A percentile compares a stretch with the other conserved stretches of the same genome.
These are phyloP conservation scores for Debaryomyces castellii DNA, from an alignment of 805 yeast genomes.

Conservation along the genomic window DNA sequence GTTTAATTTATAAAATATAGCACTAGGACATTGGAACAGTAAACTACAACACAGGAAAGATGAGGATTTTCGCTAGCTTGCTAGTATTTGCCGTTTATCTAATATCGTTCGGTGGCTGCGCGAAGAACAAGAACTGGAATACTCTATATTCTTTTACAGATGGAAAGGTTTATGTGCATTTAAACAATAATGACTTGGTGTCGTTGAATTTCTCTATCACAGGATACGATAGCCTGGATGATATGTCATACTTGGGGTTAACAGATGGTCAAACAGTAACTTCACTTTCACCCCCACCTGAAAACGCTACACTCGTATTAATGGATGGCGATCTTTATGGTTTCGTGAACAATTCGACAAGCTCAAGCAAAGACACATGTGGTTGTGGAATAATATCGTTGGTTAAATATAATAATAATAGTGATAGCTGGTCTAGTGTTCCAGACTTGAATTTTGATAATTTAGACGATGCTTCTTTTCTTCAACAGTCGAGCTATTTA, in stretches of 20 bases:
- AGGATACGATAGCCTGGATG: constrained; percentile 21
- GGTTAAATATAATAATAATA: constrained; percentile 15
- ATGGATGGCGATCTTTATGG: constrained; percentile 30
- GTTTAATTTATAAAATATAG: neutral
- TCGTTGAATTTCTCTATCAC: constrained; percentile 33
- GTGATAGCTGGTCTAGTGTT: constrained; percentile 20
- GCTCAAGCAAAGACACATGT: constrained; percentile 13
- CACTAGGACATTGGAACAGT: neutral
- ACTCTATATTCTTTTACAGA: constrained; percentile 34
- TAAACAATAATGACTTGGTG: constrained; percentile 36
- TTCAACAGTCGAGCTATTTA: constrained; percentile 41
- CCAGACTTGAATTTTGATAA: constrained; percentile 17
- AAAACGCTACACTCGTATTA: constrained; percentile 30
- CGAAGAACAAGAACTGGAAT: constrained; percentile 20
- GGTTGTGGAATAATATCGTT: constrained; percentile 27
- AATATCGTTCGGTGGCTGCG: constrained; percentile 1
- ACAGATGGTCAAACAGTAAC: constrained; percentile 20
- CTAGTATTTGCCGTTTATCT: neutral
- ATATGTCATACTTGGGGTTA: constrained; percentile 11
- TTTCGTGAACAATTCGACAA: constrained; percentile 9
- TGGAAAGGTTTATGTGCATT: constrained; percentile 34
- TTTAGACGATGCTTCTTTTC: constrained; percentile 28
- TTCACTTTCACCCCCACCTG: constrained; percentile 30
- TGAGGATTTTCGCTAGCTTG: neutral
- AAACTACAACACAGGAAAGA: neutral